Conservation (phyloP, 345 rosid species). For the Boechera divaricarpa region DNA sequence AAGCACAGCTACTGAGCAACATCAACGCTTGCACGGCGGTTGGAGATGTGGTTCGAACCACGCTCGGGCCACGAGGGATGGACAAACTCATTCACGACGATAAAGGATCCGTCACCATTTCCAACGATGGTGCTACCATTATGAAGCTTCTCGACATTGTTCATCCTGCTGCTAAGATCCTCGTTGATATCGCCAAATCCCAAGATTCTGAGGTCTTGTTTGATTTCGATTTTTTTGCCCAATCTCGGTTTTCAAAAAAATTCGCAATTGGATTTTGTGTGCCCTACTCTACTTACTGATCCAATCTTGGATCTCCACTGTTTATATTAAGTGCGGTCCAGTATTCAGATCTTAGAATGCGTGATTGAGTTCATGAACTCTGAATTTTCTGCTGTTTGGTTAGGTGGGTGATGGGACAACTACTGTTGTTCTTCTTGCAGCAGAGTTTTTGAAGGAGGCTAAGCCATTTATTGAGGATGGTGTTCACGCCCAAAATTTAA, state of each 20-base stretch:
- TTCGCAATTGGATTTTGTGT: neutral
- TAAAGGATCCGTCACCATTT: slow-evolving; percentile 89
- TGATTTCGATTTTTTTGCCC: slow-evolving; percentile 19
- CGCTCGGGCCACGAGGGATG: slow-evolving; percentile 98
- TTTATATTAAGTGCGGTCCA: neutral
- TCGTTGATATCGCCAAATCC: slow-evolving; percentile 97
- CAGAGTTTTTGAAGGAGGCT: slow-evolving; percentile 95
- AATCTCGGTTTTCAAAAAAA: neutral
- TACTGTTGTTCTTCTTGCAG: slow-evolving; percentile 91
- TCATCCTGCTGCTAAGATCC: slow-evolving; percentile 99
- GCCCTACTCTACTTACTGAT: neutral
- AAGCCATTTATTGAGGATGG: slow-evolving; percentile 98
- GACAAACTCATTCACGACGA: slow-evolving; percentile 98
- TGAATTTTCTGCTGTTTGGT: slow-evolving; percentile 22
- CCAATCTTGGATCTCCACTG: slow-evolving; percentile 21
- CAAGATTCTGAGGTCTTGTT: slow-evolving; percentile 89
- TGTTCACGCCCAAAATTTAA: slow-evolving; percentile 91
- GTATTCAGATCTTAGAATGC: slow-evolving; percentile 27
- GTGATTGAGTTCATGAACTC: slow-evolving; percentile 9
- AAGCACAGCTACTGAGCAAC: slow-evolving; percentile 92
- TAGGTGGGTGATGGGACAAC: slow-evolving; percentile 99
- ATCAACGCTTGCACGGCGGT: slow-evolving; percentile 96
- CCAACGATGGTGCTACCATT: slow-evolving; percentile 98
- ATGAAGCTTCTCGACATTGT: slow-evolving; percentile 96
- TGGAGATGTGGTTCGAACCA: slow-evolving; percentile 86